A percentile compares a stretch with the other conserved stretches of the same genome.
Evolutionary conservation across 2,329 filamentous ascomycete species (phyloP).

Genomic region (Fonsecaea monophora): DNA sequence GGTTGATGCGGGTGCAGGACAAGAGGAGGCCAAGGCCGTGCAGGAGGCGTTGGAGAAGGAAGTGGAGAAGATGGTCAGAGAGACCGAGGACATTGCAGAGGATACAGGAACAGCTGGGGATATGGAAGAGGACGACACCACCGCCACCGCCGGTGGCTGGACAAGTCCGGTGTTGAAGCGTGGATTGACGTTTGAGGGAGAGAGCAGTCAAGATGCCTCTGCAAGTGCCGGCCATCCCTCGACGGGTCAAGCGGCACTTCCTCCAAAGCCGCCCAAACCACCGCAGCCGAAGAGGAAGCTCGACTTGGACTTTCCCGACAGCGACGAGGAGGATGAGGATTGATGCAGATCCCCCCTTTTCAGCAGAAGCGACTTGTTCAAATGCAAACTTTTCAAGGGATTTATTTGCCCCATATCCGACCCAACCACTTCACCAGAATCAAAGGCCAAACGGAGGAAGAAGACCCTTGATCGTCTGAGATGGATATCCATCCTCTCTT

Average conservation of each 20-base stretch:
- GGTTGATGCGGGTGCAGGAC: slow-evolving; percentile 1
- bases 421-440: no score
- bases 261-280: slow-evolving; percentile 8
- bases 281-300: slow-evolving; percentile 46
- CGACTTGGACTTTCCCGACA: slow-evolving; percentile 50
- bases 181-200: background rate
- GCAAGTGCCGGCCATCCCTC: background rate
- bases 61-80: slow-evolving; percentile 54
- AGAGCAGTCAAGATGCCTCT: background rate
- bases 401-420: no score
- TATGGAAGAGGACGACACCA: slow-evolving; percentile 38
- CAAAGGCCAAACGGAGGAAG: no score
- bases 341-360: background rate
- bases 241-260: background rate
- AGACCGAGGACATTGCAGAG: slow-evolving; percentile 59
- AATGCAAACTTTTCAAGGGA: no score
- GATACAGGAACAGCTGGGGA: slow-evolving; percentile 51
- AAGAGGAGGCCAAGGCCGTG: slow-evolving; percentile 57
- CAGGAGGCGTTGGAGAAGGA: slow-evolving; percentile 51
- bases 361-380: background rate
- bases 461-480: no score
- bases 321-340: slow-evolving; percentile 52
- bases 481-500: no score
- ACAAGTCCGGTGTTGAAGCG: slow-evolving; percentile 42
- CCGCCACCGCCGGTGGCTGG: slow-evolving; percentile 47